Evolutionary conservation across 2,329 filamentous ascomycete genomes (phyloP).

Genomic region (Zymoseptoria brevis): DNA sequence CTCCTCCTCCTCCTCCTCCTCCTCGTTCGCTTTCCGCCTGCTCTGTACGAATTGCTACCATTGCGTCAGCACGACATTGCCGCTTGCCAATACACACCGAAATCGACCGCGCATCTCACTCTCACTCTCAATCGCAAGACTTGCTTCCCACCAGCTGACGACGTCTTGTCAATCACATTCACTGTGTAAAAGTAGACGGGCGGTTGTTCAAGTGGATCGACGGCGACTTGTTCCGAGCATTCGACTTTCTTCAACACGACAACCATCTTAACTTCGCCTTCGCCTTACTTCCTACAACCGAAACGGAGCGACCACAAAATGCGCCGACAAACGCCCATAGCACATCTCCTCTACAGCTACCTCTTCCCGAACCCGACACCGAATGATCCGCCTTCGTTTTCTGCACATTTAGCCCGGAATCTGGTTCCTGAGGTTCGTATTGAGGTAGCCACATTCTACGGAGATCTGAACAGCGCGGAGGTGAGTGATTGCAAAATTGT

Average conservation of each 20-base stretch:
- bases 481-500: background rate
- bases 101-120: background rate
- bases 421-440: constrained; percentile 71
- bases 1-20: background rate
- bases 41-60: background rate
- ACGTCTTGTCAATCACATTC: background rate
- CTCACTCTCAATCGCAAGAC: background rate
- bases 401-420: constrained; percentile 59
- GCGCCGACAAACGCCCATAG: constrained; percentile 62
- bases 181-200: background rate
- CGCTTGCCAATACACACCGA: background rate
- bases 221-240: background rate
- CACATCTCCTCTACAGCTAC: constrained; percentile 64
- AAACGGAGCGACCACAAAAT: constrained; percentile 41
- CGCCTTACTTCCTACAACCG: background rate
- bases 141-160: background rate
- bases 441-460: constrained; percentile 71
- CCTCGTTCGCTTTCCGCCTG: background rate
- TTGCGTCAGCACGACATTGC: background rate
- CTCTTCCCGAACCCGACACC: constrained; percentile 63
- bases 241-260: background rate
- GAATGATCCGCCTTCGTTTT: constrained; percentile 64
- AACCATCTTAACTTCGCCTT: background rate
- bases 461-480: constrained; percentile 69
- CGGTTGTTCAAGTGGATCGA: background rate